Percentiles rank a stretch among this genome's conserved stretches.
Conservation (phyloP, 2,329 filamentous ascomycete species). For the Zymoseptoria brevis region DNA sequence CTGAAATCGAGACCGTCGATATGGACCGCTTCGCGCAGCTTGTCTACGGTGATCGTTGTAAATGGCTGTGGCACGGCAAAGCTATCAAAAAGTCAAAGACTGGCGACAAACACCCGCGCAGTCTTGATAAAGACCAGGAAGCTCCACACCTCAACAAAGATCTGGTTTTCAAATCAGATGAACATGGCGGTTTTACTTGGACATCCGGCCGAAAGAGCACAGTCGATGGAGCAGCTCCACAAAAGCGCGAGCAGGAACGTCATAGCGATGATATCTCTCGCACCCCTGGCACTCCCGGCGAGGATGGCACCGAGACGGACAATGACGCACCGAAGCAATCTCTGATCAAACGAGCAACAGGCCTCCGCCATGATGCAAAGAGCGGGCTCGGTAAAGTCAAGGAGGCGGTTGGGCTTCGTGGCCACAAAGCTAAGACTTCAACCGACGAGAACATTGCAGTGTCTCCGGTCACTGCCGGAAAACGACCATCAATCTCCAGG, state of each 20-base stretch:
- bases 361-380: conserved; percentile 69
- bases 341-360: conserved; percentile 72
- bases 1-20: conserved; percentile 86
- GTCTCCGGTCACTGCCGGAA: conserved; percentile 14
- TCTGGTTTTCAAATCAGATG: conserved; percentile 52
- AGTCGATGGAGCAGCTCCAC: conserved; percentile 38
- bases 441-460: conserved; percentile 18
- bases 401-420: conserved; percentile 61
- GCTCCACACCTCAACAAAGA: conserved; percentile 22
- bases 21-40: conserved; percentile 75
- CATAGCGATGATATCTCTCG: conserved; percentile 16
- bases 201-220: conserved; percentile 42
- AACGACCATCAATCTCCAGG: conserved; percentile 17
- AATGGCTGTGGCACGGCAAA: conserved; percentile 95
- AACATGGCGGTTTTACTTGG: conserved; percentile 40
- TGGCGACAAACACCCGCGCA: conserved; percentile 6
- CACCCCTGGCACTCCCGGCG: conserved; percentile 13
- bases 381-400: conserved; percentile 79
- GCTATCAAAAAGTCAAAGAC: conserved; percentile 52
- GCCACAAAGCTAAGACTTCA: conserved; percentile 32
- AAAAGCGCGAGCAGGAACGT: conserved; percentile 13
- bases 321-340: conserved; percentile 35
- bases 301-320: conserved; percentile 27
- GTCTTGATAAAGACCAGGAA: conserved; percentile 8
- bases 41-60: conserved; percentile 71